A percentile compares a stretch with the other conserved stretches of the same genome.
Conservation (phyloP, 805 yeast genomes). For the Huiozyma naganishii region DNA sequence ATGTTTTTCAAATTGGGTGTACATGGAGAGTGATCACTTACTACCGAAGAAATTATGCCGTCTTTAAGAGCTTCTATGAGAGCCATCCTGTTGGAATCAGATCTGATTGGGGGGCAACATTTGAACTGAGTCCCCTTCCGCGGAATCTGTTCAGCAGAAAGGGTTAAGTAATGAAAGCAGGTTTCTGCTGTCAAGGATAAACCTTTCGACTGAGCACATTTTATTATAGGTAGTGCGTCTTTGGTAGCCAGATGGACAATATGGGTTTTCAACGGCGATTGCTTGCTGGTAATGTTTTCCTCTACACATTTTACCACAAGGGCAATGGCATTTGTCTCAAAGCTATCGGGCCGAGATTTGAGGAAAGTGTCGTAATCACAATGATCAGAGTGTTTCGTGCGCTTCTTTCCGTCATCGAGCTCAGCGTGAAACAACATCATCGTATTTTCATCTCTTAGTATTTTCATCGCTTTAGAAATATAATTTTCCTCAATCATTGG, state of each 20-base stretch:
- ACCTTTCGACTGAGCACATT: constrained; percentile 47
- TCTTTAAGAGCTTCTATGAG: constrained; percentile 71
- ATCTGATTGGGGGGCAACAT: constrained; percentile 91
- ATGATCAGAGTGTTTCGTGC: constrained; percentile 7
- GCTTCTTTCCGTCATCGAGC: constrained; percentile 43
- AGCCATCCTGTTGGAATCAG: constrained; percentile 54
- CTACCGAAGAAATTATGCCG: constrained; percentile 69
- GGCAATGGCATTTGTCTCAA: constrained; percentile 76
- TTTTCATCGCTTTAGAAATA: constrained; percentile 54
- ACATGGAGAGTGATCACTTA: constrained; percentile 94
- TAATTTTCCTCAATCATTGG: constrained; percentile 65
- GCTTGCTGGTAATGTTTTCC: constrained; percentile 18
- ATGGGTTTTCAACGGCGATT: constrained; percentile 56
- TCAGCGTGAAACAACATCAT: constrained; percentile 91
- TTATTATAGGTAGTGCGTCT: constrained; percentile 66
- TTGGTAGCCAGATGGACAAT: constrained; percentile 85
- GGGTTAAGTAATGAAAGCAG: constrained; percentile 81
- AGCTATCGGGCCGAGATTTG: constrained; percentile 79
- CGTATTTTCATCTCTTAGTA: constrained; percentile 53
- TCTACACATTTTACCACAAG: constrained; percentile 56
- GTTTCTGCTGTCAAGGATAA: constrained; percentile 80
- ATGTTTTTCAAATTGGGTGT: constrained; percentile 82
- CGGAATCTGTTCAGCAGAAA: constrained; percentile 68
- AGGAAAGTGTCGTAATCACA: constrained; percentile 56
- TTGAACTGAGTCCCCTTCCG: constrained; percentile 74